Base-by-base conservation (phyloP, 2,329 filamentous ascomycete genomes). In the Fusarium sp. region DNA sequence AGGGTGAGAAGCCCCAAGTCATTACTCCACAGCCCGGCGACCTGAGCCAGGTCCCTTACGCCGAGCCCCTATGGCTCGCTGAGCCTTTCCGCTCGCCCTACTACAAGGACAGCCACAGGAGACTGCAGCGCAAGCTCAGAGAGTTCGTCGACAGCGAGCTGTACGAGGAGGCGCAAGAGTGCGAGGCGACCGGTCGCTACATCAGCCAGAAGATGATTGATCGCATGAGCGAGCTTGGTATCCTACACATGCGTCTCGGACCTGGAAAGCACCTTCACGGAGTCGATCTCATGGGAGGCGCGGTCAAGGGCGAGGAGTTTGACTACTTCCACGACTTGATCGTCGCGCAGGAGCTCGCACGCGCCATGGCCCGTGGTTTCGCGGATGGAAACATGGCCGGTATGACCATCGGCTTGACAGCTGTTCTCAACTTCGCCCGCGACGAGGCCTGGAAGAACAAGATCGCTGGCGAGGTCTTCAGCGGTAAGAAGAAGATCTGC, bases 241-340 rank as follows among this genome's bases (percentile, higher is more conserved):
- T 97, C 45, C 81, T 96, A 47, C 93, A 93, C 74, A 95, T 96
- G 92, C 89, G 93, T 16, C 81, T 97, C 48, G 93, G 93, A 0
- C 94, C 94, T 0, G 94, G 93, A 14, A 92, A 92, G 81, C 93
- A 97, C 79, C 81, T 97, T 55, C 88, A 94, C 75, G 91, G 91
- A 22, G 86, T 91, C 34, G 83, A 86, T 18, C 81, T 97, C 41
- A 81, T 95, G 57, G 87, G 85, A 64, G 92, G 92, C 46, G 91
- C 85, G 18, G 85, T 94, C 57, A 88, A 92, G 76, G 92, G 92
- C 53, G 89, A 94, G 79, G 91, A 94, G 67, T 97, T 94, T 74
- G 93, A 97, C 79, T 94, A 94, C 80, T 93, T 97, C 81, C 93
- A 96, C 79, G 93, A 96, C 78, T 78, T 96, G 77, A 88, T 97